These are phyloP conservation scores for Roridomyces roridus DNA, from an alignment of 768 basidiomycete genomes.

Conservation along the genomic window DNA sequence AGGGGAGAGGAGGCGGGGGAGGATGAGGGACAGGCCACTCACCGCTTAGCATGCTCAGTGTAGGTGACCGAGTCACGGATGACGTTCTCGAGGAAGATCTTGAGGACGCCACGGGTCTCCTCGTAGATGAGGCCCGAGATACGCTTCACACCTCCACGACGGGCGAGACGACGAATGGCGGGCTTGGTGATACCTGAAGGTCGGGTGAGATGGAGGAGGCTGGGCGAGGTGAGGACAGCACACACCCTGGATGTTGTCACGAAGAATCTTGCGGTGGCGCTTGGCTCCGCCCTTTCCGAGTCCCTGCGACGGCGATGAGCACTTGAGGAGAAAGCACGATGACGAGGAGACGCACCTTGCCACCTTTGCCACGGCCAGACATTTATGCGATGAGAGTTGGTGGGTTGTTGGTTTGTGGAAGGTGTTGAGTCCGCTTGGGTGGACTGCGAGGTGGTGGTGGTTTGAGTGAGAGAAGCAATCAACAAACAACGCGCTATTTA, in stretches of 20 bases:
- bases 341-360: conserved; percentile 59
- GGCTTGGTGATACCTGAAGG: conserved; percentile 83
- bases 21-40: too few relatives aligned
- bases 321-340: background rate
- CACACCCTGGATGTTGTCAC: conserved; percentile 73
- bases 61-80: conserved; percentile 97
- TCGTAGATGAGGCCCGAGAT: conserved; percentile 50
- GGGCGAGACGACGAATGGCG: conserved; percentile 92
- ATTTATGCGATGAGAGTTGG: conserved; percentile 51
- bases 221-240: conserved; percentile 37
- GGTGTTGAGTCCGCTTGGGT: conserved; percentile 25
- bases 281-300: conserved; percentile 96
- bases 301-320: conserved; percentile 50
- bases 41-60: conserved; percentile 94
- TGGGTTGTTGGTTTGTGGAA: conserved; percentile 20
- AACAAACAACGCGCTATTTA: conserved; percentile 1
- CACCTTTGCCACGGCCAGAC: conserved; percentile 97
- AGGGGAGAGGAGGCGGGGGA: too few relatives aligned
- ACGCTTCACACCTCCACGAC: conserved; percentile 98
- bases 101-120: conserved; percentile 90
- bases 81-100: conserved; percentile 91
- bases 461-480: conserved; percentile 25
- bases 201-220: background rate
- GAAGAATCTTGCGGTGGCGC: conserved; percentile 94
- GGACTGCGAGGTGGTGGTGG: conserved; percentile 29